phyloP scores from a whole-genome alignment of 176 grass and related monocot genomes.

The Rhynchospora breviuscula region DNA sequence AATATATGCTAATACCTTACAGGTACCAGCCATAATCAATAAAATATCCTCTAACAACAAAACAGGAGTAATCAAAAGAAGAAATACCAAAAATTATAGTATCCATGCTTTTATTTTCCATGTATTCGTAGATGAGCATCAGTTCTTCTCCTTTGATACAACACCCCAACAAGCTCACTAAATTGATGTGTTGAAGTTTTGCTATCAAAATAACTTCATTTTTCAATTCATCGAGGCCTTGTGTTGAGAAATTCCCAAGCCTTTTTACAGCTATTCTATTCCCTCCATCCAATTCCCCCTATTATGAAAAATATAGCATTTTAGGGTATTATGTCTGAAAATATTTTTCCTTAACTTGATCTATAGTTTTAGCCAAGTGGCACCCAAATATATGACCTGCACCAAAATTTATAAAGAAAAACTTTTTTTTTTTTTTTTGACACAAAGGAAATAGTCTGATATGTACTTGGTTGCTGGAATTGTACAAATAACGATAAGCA shows the following conservation, averaged over 20 bases:
- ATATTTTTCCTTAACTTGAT: background rate
- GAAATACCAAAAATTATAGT: slow-evolving; percentile 62
- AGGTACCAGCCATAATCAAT: background rate
- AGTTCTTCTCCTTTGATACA: slow-evolving; percentile 75
- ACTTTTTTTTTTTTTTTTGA: background rate
- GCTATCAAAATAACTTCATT: slow-evolving; percentile 88
- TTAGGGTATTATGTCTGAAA: background rate
- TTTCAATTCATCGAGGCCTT: slow-evolving; percentile 79
- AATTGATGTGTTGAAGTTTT: slow-evolving; percentile 78
- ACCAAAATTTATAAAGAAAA: background rate
- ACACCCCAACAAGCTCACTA: slow-evolving; percentile 69
- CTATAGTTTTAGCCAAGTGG: background rate
- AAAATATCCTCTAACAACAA: background rate
- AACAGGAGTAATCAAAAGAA: background rate
- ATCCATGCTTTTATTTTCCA: slow-evolving; percentile 84
- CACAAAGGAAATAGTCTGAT: background rate
- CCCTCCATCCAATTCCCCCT: slow-evolving; percentile 42
- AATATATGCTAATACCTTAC: background rate
- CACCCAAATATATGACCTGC: background rate
- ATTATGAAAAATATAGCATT: slow-evolving; percentile 8
- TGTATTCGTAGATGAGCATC: slow-evolving; percentile 82
- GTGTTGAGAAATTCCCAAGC: slow-evolving; percentile 51
- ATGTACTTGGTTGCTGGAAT: background rate
- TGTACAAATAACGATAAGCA: background rate
- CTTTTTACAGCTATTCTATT: slow-evolving; percentile 63